Evolutionary conservation across 2,329 filamentous ascomycete species (phyloP), one percentile per base, ranked within the genome.

Genomic region (Fusarium buharicum): DNA sequence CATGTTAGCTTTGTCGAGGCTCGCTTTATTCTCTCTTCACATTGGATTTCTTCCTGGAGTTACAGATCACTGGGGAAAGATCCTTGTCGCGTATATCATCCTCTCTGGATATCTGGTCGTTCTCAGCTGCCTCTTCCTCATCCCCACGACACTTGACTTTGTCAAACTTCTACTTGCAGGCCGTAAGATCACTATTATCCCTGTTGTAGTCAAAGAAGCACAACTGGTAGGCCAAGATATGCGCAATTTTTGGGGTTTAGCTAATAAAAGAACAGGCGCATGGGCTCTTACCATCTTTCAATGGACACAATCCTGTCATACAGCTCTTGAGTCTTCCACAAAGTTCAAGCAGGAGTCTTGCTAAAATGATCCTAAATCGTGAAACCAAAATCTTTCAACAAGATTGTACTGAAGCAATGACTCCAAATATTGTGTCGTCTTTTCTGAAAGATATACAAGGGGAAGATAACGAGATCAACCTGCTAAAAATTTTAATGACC

Each of bases 1-100:
- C 2, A 24, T 46, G 13, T 16, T 53, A 1, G 45, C 46, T 2
- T 22, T 46, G 2, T 37, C 50, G 1, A 64, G 55, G 7, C 24
- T 64, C 2, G 27, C 28, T 0, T 13, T 64, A 12, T 49, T 55
- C 3, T 34, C 40, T 4, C 34, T 64, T 11, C 17, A 64, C 8
- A 40, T 60, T 0, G 50, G 50, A 0, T 64, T 64, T 24, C 16
- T 64, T 2, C 55, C 50, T 1, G 41, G 38, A 3, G 37, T 46
- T 1, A 39, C 50, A 0, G 30, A 27, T 11, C 50, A 61, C 17
- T 41, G 60, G 0, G 22, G 22, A 1, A 61, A 36, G 7, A 61
- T 64, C 4, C 36, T 61, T 3, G 13, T 64, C 0, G 60, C 45
- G 0, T 64, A 61, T 11, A 48, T 61, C 7, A 31, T 56, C 16